A percentile compares a stretch with the other conserved stretches of the same genome.
phyloP scores from a whole-genome alignment of 2,329 filamentous ascomycete genomes.

The Trichoderma sp. region DNA sequence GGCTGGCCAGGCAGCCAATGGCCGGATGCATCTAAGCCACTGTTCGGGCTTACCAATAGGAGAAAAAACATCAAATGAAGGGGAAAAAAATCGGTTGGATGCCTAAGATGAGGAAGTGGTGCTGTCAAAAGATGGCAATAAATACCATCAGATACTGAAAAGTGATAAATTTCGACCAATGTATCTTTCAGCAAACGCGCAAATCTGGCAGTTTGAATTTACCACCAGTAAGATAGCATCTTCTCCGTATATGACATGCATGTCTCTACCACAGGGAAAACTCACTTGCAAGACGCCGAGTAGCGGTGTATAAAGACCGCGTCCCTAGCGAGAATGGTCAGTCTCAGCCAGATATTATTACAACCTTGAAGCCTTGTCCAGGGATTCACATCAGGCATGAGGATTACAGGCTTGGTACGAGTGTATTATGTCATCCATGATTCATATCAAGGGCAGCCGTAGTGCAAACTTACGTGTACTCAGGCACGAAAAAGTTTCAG shows the following conservation, averaged over 20 bases:
- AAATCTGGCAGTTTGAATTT: background rate
- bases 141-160: background rate
- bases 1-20: slow-evolving; percentile 13
- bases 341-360: background rate
- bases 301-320: background rate
- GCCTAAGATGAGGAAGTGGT: background rate
- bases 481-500: background rate
- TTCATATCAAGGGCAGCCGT: background rate
- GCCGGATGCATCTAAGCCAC: background rate
- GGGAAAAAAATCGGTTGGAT: background rate
- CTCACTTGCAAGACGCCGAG: background rate
- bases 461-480: background rate
- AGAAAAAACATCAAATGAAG: background rate
- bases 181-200: background rate
- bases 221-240: background rate
- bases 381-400: background rate
- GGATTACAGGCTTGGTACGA: background rate
- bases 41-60: background rate
- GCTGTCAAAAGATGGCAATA: background rate
- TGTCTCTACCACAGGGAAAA: background rate
- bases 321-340: background rate
- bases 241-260: background rate
- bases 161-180: too few relatives aligned
- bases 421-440: background rate
- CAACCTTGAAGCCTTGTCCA: background rate